phyloP scores from a whole-genome alignment of 768 basidiomycete genomes.

The Macrolepiota albuminosa region DNA sequence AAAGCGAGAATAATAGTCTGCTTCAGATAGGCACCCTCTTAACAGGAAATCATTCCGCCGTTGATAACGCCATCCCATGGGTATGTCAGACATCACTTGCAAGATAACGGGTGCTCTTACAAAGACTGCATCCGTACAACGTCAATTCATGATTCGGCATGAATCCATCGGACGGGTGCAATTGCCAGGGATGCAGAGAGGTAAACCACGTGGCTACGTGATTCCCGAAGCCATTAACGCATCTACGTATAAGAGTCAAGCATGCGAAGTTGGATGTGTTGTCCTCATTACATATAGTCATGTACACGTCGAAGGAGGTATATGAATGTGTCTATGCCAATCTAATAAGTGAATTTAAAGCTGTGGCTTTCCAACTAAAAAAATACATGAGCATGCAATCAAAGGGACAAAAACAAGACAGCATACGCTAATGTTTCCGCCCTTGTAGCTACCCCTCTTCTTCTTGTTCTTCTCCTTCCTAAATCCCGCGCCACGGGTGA shows the following conservation, averaged over 20 bases:
- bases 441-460: conserved; percentile 90
- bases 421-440: conserved; percentile 90
- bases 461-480: conserved; percentile 99
- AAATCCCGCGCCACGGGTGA: conserved; percentile 92
- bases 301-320: not conserved
- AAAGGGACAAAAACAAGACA: not conserved
- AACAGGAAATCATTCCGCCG: conserved; percentile 1
- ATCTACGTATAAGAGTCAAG: not conserved
- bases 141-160: not conserved
- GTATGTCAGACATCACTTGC: conserved; percentile 6
- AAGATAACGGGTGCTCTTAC: conserved; percentile 6
- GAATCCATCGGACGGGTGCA: conserved; percentile 4
- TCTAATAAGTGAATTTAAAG: conserved; percentile 63
- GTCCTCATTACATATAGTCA: not conserved
- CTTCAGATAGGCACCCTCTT: not conserved
- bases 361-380: conserved; percentile 75
- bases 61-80: conserved; percentile 1
- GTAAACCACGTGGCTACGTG: conserved; percentile 9
- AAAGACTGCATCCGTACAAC: conserved; percentile 11
- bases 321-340: conserved; percentile 3
- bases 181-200: not conserved
- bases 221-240: not conserved
- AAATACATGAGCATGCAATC: not conserved
- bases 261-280: not conserved
- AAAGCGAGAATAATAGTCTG: not conserved